Evolutionary conservation across 306 rosid genomes (phyloP).

Genomic region (Acacia crassicarpa): DNA sequence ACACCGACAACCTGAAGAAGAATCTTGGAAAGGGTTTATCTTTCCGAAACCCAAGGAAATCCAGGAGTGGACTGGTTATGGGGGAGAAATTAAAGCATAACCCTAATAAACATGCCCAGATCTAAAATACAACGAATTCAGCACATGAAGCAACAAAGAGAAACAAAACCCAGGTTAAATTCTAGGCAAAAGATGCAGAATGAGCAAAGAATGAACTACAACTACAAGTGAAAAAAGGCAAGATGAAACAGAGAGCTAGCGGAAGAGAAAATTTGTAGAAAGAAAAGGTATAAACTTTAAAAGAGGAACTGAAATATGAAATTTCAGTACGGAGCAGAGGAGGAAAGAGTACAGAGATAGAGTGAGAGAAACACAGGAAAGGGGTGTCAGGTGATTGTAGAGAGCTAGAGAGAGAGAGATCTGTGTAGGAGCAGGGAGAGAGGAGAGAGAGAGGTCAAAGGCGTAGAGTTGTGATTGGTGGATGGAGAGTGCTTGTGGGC

Average conservation of each 20-base stretch:
- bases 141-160: neutral
- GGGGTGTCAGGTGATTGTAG: slow-evolving; percentile 33
- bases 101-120: slow-evolving; percentile 49
- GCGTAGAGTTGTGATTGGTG: slow-evolving; percentile 80
- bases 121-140: slow-evolving; percentile 35
- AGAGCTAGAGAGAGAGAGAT: slow-evolving; percentile 44
- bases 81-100: slow-evolving; percentile 29
- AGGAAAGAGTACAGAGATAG: slow-evolving; percentile 3
- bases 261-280: slow-evolving; percentile 12
- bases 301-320: neutral
- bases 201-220: neutral
- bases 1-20: slow-evolving; percentile 34
- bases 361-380: slow-evolving; percentile 21
- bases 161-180: slow-evolving; percentile 38
- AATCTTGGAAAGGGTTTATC: slow-evolving; percentile 45
- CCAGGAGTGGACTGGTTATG: slow-evolving; percentile 31
- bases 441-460: slow-evolving; percentile 44
- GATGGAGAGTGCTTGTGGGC: slow-evolving; percentile 48
- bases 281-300: slow-evolving; percentile 1
- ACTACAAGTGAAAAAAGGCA: neutral
- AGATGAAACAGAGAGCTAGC: neutral
- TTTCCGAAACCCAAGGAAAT: slow-evolving; percentile 50
- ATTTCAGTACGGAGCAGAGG: slow-evolving; percentile 6
- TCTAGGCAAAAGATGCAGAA: slow-evolving; percentile 8
- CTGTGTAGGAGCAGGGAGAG: slow-evolving; percentile 50